A percentile compares a stretch with the other conserved stretches of the same genome.
Conservation (phyloP, 1,284 basidiomycete species). For the Anthracocystis setariae region DNA sequence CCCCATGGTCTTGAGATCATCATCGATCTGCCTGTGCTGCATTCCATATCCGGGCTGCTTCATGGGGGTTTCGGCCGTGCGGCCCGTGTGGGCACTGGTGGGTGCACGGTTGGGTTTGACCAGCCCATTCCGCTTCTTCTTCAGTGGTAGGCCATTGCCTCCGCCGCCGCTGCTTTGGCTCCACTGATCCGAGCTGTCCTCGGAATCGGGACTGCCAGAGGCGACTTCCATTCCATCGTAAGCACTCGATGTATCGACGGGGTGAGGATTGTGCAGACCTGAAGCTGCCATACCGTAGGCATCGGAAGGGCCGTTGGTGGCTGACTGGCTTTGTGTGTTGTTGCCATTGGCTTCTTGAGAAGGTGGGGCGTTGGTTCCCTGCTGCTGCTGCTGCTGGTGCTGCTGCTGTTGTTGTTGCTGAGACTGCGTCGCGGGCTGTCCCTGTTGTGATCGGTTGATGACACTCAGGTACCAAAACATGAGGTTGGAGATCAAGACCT, state of each 20-base stretch:
- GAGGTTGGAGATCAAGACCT: slow-evolving; percentile 96
- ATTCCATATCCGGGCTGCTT: slow-evolving; percentile 89
- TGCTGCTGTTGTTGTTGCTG: slow-evolving; percentile 65
- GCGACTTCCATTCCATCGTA: slow-evolving; percentile 36
- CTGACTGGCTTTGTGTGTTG: background rate
- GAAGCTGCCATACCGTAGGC: slow-evolving; percentile 8
- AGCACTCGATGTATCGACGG: slow-evolving; percentile 29
- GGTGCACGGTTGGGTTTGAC: slow-evolving; percentile 62
- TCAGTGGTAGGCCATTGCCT: slow-evolving; percentile 19
- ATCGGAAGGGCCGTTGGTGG: slow-evolving; percentile 3
- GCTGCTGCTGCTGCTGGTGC: slow-evolving; percentile 56
- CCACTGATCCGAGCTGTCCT: slow-evolving; percentile 29
- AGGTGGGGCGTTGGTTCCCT: background rate
- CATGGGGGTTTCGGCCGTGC: slow-evolving; percentile 84
- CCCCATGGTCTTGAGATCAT: slow-evolving; percentile 71
- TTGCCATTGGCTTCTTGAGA: slow-evolving; percentile 15
- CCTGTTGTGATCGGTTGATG: slow-evolving; percentile 78
- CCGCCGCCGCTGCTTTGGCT: slow-evolving; percentile 17
- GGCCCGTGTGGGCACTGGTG: slow-evolving; percentile 61
- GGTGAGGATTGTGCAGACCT: background rate
- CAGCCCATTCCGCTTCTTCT: slow-evolving; percentile 39
- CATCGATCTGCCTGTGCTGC: slow-evolving; percentile 89
- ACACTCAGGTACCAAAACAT: slow-evolving; percentile 99
- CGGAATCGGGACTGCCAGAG: slow-evolving; percentile 27
- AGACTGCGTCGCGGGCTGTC: slow-evolving; percentile 56